Percentiles rank a stretch among this genome's conserved stretches.
Conservation (phyloP, 495 filamentous ascomycete species). For the Podospora conica region DNA sequence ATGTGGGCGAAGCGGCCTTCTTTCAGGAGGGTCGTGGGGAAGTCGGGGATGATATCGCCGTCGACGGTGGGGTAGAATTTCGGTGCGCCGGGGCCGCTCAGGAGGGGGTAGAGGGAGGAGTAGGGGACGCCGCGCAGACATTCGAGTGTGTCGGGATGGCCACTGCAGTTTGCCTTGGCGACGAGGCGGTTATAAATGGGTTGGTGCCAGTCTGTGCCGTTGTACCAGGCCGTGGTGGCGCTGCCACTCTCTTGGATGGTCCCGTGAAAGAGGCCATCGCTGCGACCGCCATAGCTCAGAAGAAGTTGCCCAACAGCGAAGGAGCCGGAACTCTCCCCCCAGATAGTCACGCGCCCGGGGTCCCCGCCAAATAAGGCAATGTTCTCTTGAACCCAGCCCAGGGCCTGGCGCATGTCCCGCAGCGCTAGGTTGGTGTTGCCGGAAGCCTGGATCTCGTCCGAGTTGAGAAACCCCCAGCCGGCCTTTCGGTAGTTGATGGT, state of each 20-base stretch:
- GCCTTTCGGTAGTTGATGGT: constrained; percentile 55
- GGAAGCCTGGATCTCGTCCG: constrained; percentile 38
- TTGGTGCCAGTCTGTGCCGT: constrained; percentile 33
- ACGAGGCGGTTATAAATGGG: constrained; percentile 40
- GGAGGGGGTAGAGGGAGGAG: constrained; percentile 22
- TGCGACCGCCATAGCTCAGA: constrained; percentile 31
- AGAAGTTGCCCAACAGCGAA: constrained; percentile 32
- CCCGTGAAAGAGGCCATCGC: constrained; percentile 47
- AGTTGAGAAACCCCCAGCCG: constrained; percentile 42
- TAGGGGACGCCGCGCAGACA: constrained; percentile 38
- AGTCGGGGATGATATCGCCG: constrained; percentile 42
- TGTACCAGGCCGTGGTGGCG: constrained; percentile 29
- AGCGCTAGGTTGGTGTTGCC: constrained; percentile 36
- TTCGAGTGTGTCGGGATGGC: constrained; percentile 31
- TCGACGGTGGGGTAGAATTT: constrained; percentile 45
- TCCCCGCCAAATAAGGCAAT: constrained; percentile 53
- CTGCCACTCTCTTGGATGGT: constrained; percentile 47
- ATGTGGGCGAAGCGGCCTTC: constrained; percentile 47
- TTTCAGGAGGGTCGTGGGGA: constrained; percentile 23
- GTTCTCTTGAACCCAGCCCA: constrained; percentile 55
- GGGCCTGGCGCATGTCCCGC: constrained; percentile 48
- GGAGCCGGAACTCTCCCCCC: constrained; percentile 34
- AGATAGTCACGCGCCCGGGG: constrained; percentile 36
- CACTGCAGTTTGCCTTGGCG: constrained; percentile 32
- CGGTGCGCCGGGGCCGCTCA: constrained; percentile 16